Percentiles rank a stretch among this genome's conserved stretches.
phyloP scores from a whole-genome alignment of 345 rosid species.

The Durio zibethinus region DNA sequence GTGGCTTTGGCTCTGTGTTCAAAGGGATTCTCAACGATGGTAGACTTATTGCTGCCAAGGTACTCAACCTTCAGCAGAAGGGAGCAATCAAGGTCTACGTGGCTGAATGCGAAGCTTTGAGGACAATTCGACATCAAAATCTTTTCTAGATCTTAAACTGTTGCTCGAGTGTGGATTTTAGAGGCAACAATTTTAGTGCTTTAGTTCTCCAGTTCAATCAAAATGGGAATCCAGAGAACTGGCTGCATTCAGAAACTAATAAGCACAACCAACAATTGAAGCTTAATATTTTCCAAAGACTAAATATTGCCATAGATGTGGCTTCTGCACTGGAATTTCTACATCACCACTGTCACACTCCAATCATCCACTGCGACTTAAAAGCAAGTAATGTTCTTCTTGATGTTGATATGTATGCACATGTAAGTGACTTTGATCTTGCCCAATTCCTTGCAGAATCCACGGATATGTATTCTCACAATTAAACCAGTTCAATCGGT shows the following conservation, averaged over 20 bases:
- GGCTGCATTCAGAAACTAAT: constrained; percentile 18
- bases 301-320: neutral
- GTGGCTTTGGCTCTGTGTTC: constrained; percentile 26
- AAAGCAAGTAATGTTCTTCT: constrained; percentile 5
- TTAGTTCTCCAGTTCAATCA: constrained; percentile 22
- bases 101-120: constrained; percentile 20
- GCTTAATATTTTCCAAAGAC: neutral
- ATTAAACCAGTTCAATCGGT: neutral
- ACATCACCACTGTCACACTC: neutral
- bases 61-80: constrained; percentile 12
- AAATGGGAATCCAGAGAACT: constrained; percentile 17
- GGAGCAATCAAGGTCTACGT: constrained; percentile 23
- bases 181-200: constrained; percentile 18
- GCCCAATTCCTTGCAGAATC: neutral
- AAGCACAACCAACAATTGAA: neutral
- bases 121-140: constrained; percentile 13
- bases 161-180: constrained; percentile 16
- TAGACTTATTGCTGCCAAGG: too few species aligned
- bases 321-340: neutral
- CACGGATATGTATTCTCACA: too few species aligned
- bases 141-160: constrained; percentile 14
- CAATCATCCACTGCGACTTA: neutral
- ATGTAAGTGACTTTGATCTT: neutral
- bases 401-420: neutral
- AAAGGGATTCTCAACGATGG: constrained; percentile 16